Percentiles rank a stretch among this genome's conserved stretches.
Conservation (phyloP, 1,139 yeast species). For the Nadsonia commutata region DNA sequence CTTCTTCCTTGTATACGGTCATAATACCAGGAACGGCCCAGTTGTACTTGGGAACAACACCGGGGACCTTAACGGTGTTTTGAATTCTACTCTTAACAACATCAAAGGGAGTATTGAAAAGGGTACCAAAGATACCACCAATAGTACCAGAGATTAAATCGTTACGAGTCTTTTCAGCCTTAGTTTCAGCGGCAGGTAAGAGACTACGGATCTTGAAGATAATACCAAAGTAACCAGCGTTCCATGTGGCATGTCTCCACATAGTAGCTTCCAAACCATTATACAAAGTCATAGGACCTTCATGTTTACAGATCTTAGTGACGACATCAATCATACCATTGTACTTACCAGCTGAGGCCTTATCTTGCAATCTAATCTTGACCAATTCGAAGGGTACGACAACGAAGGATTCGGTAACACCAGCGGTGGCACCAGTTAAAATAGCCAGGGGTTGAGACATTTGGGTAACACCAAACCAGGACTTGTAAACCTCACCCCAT, state of each 20-base stretch:
- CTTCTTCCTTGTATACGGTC: conserved; percentile 78
- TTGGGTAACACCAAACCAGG: conserved; percentile 49
- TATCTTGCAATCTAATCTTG: conserved; percentile 82
- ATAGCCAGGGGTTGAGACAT: conserved; percentile 77
- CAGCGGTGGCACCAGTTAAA: conserved; percentile 95
- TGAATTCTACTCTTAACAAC: conserved; percentile 96
- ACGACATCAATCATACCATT: conserved; percentile 80
- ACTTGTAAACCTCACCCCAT: conserved; percentile 79
- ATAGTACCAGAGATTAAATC: conserved; percentile 85
- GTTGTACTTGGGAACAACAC: conserved; percentile 59
- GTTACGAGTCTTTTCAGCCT: conserved; percentile 61
- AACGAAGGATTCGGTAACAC: conserved; percentile 90
- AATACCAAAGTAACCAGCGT: conserved; percentile 94
- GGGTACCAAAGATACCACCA: conserved; percentile 94
- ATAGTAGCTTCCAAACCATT: conserved; percentile 93
- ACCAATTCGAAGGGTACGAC: conserved; percentile 92
- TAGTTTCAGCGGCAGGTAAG: conserved; percentile 62
- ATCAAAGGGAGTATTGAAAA: conserved; percentile 91
- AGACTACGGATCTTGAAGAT: conserved; percentile 72
- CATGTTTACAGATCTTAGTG: conserved; percentile 49
- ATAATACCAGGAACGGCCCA: conserved; percentile 81
- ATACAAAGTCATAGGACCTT: conserved; percentile 76
- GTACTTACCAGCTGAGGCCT: conserved; percentile 60
- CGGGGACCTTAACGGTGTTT: conserved; percentile 57
- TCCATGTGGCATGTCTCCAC: conserved; percentile 96